A percentile compares a stretch with the other conserved stretches of the same genome.
phyloP scores from a whole-genome alignment of 2,329 filamentous ascomycete species.

The Alternaria metachromatica region DNA sequence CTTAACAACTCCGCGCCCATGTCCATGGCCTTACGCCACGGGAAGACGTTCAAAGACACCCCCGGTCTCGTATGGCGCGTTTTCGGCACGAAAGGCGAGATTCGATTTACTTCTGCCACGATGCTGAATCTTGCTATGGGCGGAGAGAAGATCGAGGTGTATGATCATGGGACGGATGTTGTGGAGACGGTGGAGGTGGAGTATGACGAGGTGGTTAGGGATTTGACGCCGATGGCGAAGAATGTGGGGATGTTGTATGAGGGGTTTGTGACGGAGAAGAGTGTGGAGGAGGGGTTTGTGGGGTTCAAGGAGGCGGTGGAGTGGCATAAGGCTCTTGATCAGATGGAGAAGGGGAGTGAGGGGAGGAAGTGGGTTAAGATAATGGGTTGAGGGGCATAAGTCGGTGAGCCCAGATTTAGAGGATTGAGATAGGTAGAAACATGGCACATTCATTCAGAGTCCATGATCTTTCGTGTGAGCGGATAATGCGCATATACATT shows the following conservation, averaged over 20 bases:
- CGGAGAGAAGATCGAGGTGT: constrained; percentile 56
- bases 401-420: background rate
- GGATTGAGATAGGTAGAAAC: background rate
- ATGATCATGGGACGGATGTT: constrained; percentile 56
- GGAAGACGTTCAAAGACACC: background rate
- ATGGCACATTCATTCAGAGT: background rate
- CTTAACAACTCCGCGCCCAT: background rate
- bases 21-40: background rate
- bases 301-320: background rate
- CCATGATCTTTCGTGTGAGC: background rate
- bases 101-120: background rate
- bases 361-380: background rate
- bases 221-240: constrained; percentile 47
- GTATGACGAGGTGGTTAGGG: constrained; percentile 57
- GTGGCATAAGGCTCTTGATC: background rate
- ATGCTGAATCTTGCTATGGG: constrained; percentile 41
- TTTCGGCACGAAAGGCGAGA: background rate
- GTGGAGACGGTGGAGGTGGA: constrained; percentile 54
- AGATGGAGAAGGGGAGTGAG: background rate
- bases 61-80: background rate
- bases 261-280: constrained; percentile 52
- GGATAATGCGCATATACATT: constrained; percentile 13
- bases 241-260: constrained; percentile 64
- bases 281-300: constrained; percentile 7
- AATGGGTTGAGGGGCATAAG: rapidly evolving